Evolutionary conservation across 352 stramenopile species (phyloP).

Genomic region (Phytophthora citricola): DNA sequence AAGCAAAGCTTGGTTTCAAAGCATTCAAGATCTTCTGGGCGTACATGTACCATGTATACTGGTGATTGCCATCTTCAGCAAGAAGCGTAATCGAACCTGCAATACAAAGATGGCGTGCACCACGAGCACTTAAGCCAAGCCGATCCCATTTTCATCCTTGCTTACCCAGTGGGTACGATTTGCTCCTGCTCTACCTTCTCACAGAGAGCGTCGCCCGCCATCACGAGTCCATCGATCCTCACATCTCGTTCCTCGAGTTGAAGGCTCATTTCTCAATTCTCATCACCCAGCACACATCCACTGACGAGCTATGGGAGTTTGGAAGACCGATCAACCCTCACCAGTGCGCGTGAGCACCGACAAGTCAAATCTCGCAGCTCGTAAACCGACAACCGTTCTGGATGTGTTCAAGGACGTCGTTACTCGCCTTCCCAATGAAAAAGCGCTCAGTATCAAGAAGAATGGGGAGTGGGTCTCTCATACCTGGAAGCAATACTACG

Average conservation of each 20-base stretch:
- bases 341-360: conserved; percentile 20
- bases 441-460: conserved; percentile 53
- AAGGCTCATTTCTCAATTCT: conserved; percentile 21
- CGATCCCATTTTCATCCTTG: conserved; percentile 14
- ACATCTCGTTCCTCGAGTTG: conserved; percentile 14
- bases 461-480: conserved; percentile 57
- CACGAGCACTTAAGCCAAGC: not conserved
- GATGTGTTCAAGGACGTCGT: conserved; percentile 51
- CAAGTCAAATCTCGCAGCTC: conserved; percentile 33
- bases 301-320: conserved; percentile 27
- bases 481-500: conserved; percentile 82
- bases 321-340: conserved; percentile 29
- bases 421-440: conserved; percentile 22
- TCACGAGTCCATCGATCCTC: conserved; percentile 1
- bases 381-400: conserved; percentile 43
- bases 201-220: not conserved
- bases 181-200: conserved; percentile 1
- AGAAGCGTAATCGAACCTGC: not conserved
- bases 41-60: not conserved
- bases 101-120: too few relatives aligned
- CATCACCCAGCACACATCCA: not conserved
- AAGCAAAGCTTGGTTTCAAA: not conserved
- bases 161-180: conserved; percentile 10
- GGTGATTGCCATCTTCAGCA: not conserved
- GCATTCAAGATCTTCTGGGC: not conserved